These are phyloP conservation scores for Penicillium sp. DNA, from an alignment of 2,329 filamentous ascomycete genomes.

Conservation along the genomic window DNA sequence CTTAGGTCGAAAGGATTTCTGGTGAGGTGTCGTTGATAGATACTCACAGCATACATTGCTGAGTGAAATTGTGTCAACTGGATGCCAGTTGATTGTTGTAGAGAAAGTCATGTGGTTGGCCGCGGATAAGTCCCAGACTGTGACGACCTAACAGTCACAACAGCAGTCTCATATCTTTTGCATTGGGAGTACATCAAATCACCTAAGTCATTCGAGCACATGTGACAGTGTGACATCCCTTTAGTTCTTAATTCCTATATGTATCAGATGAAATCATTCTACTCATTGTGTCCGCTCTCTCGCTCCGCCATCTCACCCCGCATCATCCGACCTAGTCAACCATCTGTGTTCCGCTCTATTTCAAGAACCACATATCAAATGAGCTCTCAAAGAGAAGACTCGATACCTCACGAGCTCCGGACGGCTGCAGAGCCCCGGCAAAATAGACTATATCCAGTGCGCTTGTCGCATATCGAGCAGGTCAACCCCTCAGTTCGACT, in stretches of 20 bases:
- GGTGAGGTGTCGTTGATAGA: too few relatives aligned
- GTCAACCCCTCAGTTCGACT: conserved; percentile 66
- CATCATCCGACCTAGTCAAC: conserved; percentile 3
- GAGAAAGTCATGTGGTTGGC: conserved; percentile 17
- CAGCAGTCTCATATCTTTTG: neutral
- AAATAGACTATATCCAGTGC: conserved; percentile 60
- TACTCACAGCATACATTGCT: too few relatives aligned
- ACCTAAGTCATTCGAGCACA: neutral
- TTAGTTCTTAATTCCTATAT: neutral
- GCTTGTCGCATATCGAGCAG: conserved; percentile 57
- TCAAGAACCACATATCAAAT: conserved; percentile 20
- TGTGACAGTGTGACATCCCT: too few relatives aligned
- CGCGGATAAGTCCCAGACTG: neutral
- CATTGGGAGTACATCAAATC: neutral
- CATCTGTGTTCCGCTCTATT: neutral
- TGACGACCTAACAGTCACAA: too few relatives aligned
- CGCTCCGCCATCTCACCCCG: conserved; percentile 3
- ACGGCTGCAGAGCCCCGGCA: conserved; percentile 72
- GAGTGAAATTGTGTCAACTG: neutral
- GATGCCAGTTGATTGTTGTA: neutral
- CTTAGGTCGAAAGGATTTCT: too few relatives aligned
- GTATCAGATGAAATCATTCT: conserved; percentile 1
- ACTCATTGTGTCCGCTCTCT: neutral
- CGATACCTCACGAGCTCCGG: conserved; percentile 61
- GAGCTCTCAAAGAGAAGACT: conserved; percentile 34